These are phyloP conservation scores for Pueraria montana DNA, from an alignment of 306 rosid genomes.

Conservation along the genomic window DNA sequence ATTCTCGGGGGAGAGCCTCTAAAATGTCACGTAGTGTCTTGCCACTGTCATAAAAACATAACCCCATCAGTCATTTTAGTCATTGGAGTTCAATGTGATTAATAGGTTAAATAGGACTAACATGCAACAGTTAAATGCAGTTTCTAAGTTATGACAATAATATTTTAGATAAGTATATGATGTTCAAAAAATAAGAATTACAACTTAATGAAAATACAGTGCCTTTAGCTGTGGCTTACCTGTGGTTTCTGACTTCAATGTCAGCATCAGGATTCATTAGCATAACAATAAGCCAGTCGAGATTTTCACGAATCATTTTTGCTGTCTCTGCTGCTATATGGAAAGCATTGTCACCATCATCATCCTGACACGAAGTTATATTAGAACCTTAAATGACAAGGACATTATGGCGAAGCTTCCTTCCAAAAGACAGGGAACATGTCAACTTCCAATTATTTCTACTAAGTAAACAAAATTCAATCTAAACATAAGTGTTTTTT, in stretches of 20 bases:
- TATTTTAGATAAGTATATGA: conserved; percentile 17
- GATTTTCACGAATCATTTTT: conserved; percentile 96
- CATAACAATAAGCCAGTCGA: conserved; percentile 95
- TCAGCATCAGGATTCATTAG: conserved; percentile 86
- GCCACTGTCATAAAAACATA: conserved; percentile 75
- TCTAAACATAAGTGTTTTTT: conserved; percentile 8
- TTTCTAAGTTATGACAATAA: conserved; percentile 29
- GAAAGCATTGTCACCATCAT: conserved; percentile 95
- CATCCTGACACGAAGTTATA: conserved; percentile 69
- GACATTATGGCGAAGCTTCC: background rate
- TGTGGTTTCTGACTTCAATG: conserved; percentile 91
- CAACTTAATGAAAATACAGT: conserved; percentile 11
- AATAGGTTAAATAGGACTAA: conserved; percentile 24
- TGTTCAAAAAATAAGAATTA: background rate
- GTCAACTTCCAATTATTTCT: conserved; percentile 35
- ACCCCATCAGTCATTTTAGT: conserved; percentile 35
- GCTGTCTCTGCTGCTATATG: conserved; percentile 98
- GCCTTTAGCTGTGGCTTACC: conserved; percentile 60
- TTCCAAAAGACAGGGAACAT: conserved; percentile 21
- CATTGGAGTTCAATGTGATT: conserved; percentile 33
- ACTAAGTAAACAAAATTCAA: conserved; percentile 28
- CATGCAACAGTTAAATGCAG: conserved; percentile 14
- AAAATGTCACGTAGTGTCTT: conserved; percentile 87
- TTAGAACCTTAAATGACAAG: conserved; percentile 41
- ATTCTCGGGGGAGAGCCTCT: conserved; percentile 94